Base-by-base conservation (phyloP, 1,284 basidiomycete species). In the Termitomyces sp. region DNA sequence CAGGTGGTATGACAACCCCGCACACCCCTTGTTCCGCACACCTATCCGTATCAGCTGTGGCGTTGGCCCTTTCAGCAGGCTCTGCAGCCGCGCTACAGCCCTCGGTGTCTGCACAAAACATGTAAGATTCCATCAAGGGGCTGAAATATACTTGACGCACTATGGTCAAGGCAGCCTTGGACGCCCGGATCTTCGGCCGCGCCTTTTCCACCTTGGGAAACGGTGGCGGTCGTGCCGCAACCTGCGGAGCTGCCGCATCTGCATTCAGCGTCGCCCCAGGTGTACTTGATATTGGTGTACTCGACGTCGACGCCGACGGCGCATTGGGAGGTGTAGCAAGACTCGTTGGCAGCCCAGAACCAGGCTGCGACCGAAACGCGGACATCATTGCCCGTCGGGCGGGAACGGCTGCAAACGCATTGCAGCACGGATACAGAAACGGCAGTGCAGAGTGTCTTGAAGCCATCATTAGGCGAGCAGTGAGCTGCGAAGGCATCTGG, bases 11-110 rank as follows among this genome's bases (percentile, higher is more conserved):
- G 92, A 89, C 71, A 99, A 85, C 6, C 97, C 97, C 0, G 97
- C 97, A 70, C 97, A 99, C n/a, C 97, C 97, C 73, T 98, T 98
- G 73, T 98, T 97, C 64, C 90, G 86, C 45, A 99, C 94, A 33
- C 94, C 93, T 58, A 99, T 93, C 7, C 96, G 90, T 58, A 99
- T 90, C 55, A 97, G 81, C 67, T 94, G 92, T 1, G 95, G 94
- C n/a, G 84, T 85, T 21, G 92, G 90, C 15, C 87, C 83, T 39
- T 79, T 79, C 56, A 93, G 73, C 21, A 99, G 79, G 9, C 77
- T 79, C 7, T 75, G 80, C 40, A 98, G 77, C 30, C 90, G 85
- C 10, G 74, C 70, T 2, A 97, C 83, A 12, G 96, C 96, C 30
- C 77, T 72, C 1, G 93, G 87, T 26, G 93, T 92, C 95, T 98